Percentiles rank a stretch among this genome's conserved stretches.
Conservation (phyloP, 306 rosid species). For the Argentina anserina region DNA sequence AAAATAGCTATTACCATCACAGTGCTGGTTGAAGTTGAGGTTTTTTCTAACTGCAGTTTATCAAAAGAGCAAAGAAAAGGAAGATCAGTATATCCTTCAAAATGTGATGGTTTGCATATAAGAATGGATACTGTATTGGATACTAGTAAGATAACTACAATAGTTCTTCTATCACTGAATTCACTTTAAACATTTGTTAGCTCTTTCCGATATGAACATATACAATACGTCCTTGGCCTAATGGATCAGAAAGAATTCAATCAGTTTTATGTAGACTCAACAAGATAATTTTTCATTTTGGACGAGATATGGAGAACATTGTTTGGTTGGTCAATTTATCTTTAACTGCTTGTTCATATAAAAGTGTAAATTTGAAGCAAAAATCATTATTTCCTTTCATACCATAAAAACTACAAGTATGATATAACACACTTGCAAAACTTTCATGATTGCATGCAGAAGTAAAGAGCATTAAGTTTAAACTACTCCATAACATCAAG, state of each 20-base stretch:
- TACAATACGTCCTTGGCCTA: no score
- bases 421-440: background rate
- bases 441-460: background rate
- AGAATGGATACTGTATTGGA: background rate
- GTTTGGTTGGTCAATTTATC: background rate
- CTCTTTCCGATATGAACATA: no score
- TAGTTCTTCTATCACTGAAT: background rate
- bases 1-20: slow-evolving; percentile 54
- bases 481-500: background rate
- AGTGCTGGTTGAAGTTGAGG: slow-evolving; percentile 38
- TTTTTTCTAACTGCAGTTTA: slow-evolving; percentile 40
- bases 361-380: background rate
- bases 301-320: background rate
- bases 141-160: background rate
- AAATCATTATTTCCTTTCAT: background rate
- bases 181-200: no score
- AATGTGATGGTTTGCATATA: background rate
- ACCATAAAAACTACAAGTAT: background rate
- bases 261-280: no score
- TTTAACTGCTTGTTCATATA: background rate
- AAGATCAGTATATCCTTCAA: background rate
- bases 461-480: background rate
- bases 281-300: no score
- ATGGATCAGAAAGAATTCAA: no score
- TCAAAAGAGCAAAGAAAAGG: slow-evolving; percentile 12